A percentile compares a stretch with the other conserved stretches of the same genome.
These are phyloP conservation scores for Teunomyces gatunensis DNA, from an alignment of 805 yeast species.

Conservation along the genomic window DNA sequence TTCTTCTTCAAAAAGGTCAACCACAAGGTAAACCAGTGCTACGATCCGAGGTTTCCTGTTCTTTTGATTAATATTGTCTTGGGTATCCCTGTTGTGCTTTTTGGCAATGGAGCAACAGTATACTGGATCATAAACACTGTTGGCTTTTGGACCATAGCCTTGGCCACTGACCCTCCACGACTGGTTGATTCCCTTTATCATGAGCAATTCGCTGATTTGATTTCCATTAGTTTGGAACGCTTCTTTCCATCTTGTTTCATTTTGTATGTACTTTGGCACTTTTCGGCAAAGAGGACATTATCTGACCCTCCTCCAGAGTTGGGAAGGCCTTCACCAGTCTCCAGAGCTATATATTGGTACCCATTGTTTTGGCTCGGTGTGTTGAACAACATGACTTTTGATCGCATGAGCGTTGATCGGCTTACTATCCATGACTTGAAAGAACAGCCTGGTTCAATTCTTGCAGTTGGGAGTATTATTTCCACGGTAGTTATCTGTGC, in stretches of 20 bases:
- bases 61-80: constrained; percentile 56
- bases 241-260: constrained; percentile 74
- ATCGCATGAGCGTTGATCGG: constrained; percentile 83
- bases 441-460: constrained; percentile 72
- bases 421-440: constrained; percentile 68
- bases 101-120: constrained; percentile 40
- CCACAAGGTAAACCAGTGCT: constrained; percentile 47
- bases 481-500: constrained; percentile 50
- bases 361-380: constrained; percentile 82
- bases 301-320: constrained; percentile 9
- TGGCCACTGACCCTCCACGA: constrained; percentile 79
- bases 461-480: constrained; percentile 56
- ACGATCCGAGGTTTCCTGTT: constrained; percentile 64
- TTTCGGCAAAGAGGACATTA: constrained; percentile 51
- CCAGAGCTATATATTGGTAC: constrained; percentile 61
- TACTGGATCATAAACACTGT: constrained; percentile 61
- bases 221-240: constrained; percentile 72
- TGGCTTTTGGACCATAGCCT: constrained; percentile 81
- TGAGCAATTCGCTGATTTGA: constrained; percentile 54
- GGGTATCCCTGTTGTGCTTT: constrained; percentile 60
- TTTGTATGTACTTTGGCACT: constrained; percentile 65
- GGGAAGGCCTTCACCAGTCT: constrained; percentile 33
- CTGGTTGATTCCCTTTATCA: constrained; percentile 52
- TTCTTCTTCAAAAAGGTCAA: constrained; percentile 51
- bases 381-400: constrained; percentile 84